A percentile compares a stretch with the other conserved stretches of the same genome.
Evolutionary conservation across 139 green algal species (phyloP).

Genomic region (Nannochloris sp.): DNA sequence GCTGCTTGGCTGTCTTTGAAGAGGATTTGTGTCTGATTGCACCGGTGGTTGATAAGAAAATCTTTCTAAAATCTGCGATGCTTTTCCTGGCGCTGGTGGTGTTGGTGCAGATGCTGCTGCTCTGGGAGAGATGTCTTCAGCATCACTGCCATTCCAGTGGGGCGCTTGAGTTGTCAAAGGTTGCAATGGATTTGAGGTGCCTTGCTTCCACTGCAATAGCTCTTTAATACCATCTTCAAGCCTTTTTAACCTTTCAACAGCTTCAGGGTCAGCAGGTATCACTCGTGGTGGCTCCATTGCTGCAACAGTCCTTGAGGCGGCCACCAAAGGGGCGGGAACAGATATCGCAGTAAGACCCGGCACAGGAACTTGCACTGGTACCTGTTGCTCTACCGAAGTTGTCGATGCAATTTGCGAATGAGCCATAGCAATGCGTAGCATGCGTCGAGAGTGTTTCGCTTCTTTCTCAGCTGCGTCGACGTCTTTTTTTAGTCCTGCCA

Average conservation of each 20-base stretch:
- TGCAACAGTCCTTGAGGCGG: not conserved
- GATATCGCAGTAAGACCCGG: too few relatives aligned
- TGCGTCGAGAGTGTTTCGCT: not conserved
- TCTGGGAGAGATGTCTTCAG: not conserved
- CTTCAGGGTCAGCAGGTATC: not conserved
- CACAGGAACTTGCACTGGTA: too few relatives aligned
- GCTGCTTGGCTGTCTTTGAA: too few relatives aligned
- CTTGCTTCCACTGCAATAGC: not conserved
- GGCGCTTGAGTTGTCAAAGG: not conserved
- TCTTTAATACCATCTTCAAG: not conserved
- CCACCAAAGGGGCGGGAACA: too few relatives aligned
- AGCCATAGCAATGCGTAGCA: not conserved
- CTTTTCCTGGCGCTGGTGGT: not conserved
- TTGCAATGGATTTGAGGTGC: not conserved
- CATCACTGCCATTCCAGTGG: not conserved
- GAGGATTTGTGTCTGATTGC: too few relatives aligned
- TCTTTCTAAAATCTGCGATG: too few relatives aligned
- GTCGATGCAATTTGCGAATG: too few relatives aligned
- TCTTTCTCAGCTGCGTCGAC: not conserved
- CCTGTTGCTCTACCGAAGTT: too few relatives aligned
- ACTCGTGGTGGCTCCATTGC: not conserved
- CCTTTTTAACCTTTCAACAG: not conserved
- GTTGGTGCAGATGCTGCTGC: not conserved
- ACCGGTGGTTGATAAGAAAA: too few relatives aligned
- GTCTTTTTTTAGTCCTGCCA: constrained; percentile 7